These are phyloP conservation scores for Sanghuangporus baumii DNA, from an alignment of 1,284 basidiomycete genomes.

Conservation along the genomic window DNA sequence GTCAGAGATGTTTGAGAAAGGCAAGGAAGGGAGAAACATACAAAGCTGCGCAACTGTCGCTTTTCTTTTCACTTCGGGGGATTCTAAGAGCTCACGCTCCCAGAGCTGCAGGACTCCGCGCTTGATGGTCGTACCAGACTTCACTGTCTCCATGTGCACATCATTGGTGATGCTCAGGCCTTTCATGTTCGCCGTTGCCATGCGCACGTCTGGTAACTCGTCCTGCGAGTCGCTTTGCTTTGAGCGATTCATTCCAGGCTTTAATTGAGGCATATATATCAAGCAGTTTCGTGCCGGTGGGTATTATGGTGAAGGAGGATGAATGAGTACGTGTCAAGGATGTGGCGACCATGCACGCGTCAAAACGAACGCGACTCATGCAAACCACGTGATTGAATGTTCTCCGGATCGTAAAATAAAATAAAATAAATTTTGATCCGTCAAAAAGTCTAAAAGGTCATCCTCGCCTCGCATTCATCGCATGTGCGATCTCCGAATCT, in stretches of 20 bases:
- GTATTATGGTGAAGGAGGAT: not conserved
- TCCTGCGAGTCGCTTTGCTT: not conserved
- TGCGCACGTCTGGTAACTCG: constrained; percentile 48
- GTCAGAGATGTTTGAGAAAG: constrained; percentile 13
- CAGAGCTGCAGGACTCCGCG: constrained; percentile 60
- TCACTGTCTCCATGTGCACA: constrained; percentile 20
- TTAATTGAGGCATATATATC: not conserved
- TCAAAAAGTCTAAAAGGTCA: no score
- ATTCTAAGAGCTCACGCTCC: constrained; percentile 82
- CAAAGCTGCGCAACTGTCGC: constrained; percentile 94
- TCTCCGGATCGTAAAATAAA: no score
- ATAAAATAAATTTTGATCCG: no score
- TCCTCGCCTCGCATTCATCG: no score
- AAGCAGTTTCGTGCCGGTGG: not conserved
- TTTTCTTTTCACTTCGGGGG: constrained; percentile 84
- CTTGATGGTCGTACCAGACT: constrained; percentile 40
- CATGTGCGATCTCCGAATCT: no score
- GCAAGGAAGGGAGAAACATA: constrained; percentile 35
- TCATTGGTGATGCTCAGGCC: constrained; percentile 24
- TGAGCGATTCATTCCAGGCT: not conserved
- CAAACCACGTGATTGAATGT: not conserved
- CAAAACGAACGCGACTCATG: not conserved
- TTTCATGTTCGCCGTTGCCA: constrained; percentile 54
- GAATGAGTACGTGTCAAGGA: not conserved
- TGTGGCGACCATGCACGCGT: not conserved